phyloP scores from a whole-genome alignment of 2,329 filamentous ascomycete genomes.

The Fusarium staphyleae region DNA sequence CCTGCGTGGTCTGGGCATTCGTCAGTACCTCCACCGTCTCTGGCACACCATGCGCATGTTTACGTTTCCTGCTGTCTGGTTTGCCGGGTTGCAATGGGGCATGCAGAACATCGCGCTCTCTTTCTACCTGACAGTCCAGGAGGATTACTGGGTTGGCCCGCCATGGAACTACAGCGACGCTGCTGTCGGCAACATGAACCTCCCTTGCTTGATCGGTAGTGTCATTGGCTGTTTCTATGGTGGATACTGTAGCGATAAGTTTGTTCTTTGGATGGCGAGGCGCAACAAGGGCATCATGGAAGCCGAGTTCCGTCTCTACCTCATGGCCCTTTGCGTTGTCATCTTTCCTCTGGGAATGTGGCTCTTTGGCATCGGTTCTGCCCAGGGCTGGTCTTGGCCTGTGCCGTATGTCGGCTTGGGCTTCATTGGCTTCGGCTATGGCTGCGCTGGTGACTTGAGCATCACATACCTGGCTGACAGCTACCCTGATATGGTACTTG shows the following conservation, averaged over 20 bases:
- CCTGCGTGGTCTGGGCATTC: constrained; percentile 58
- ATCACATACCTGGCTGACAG: constrained; percentile 63
- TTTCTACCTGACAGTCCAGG: constrained; percentile 65
- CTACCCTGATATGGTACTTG: constrained; percentile 63
- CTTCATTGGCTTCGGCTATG: constrained; percentile 66
- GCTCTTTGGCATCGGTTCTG: constrained; percentile 61
- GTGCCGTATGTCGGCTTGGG: constrained; percentile 62
- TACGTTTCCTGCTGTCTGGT: constrained; percentile 63
- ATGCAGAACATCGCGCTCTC: constrained; percentile 66
- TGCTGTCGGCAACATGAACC: constrained; percentile 63
- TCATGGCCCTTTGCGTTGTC: constrained; percentile 57
- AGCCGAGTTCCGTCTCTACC: constrained; percentile 61
- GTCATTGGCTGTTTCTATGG: constrained; percentile 64
- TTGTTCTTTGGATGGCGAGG: constrained; percentile 62
- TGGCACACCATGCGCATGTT: constrained; percentile 64
- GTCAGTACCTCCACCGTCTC: constrained; percentile 60
- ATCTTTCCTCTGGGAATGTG: constrained; percentile 60
- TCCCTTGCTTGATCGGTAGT: constrained; percentile 62
- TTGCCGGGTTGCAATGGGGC: constrained; percentile 65
- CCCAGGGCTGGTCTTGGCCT: constrained; percentile 59
- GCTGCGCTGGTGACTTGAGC: constrained; percentile 63
- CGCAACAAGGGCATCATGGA: constrained; percentile 62
- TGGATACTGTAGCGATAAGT: constrained; percentile 63
- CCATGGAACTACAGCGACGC: constrained; percentile 64
- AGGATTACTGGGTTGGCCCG: constrained; percentile 60